Evolutionary conservation across 768 basidiomycete genomes (phyloP).

Genomic region (Crepidotus variabilis): DNA sequence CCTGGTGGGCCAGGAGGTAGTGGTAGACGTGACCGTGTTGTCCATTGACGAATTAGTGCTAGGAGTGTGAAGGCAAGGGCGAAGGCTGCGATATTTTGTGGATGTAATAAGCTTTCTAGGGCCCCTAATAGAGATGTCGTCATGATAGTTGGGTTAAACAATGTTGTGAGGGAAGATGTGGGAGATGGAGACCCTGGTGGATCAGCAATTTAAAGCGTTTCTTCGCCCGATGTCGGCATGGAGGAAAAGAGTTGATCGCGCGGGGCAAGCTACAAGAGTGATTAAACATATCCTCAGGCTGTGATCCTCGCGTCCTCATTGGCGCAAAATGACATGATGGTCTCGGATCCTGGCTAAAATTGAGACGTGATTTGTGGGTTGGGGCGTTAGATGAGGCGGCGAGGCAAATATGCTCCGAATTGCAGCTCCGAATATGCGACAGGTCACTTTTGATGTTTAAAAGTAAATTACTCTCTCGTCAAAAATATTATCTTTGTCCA

Average conservation of each 20-base stretch:
- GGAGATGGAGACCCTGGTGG: background rate
- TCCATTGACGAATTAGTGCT: conserved; percentile 18
- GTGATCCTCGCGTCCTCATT: background rate
- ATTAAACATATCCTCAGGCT: background rate
- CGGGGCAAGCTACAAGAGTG: too few relatives aligned
- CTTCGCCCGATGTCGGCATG: background rate
- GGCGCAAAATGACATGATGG: background rate
- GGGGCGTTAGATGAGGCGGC: background rate
- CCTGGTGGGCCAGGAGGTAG: conserved; percentile 39
- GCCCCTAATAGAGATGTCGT: background rate
- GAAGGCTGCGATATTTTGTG: conserved; percentile 21
- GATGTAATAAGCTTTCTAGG: conserved; percentile 3
- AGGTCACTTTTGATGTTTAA: background rate
- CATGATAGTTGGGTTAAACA: background rate
- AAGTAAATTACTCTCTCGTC: too few relatives aligned
- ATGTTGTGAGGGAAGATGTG: background rate
- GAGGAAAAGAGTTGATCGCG: background rate
- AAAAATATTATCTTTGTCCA: background rate
- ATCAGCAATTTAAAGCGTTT: background rate
- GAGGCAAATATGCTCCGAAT: background rate
- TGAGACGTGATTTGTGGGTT: background rate
- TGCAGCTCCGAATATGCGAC: background rate
- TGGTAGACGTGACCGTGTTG: conserved; percentile 14
- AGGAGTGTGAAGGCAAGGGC: conserved; percentile 21
- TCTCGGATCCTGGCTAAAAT: background rate